Evolutionary conservation across 75 land plant species (phyloP), one percentile per base, ranked within the genome.

Genomic region (Adiantum capillusveneris): DNA sequence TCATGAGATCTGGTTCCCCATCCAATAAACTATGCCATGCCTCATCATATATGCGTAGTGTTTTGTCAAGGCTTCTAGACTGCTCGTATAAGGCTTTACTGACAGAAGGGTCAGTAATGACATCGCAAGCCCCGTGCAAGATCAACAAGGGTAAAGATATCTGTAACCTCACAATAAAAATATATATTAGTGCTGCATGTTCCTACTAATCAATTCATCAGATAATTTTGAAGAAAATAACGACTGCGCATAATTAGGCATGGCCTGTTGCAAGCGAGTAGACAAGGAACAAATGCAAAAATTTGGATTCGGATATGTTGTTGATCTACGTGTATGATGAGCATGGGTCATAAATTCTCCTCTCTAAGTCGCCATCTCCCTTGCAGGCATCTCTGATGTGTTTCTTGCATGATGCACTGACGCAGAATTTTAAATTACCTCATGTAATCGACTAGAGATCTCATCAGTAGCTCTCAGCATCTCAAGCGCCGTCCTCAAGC

Each of bases 91-190:
- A 66, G 7, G 77, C 73, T 52, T 89, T 77, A 73, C 98, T 94
- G 31, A 94, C 85, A 17, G 91, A 85, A 25, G 96, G 96, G 57
- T 94, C 98, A 0, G 98, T 94, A 13, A 94, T 76, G 3, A 57
- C 53, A 67, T 94, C 98, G n/a, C 64, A 67, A 57, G 81, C 87
- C 0, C 98, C 98, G 62, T 94, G 98, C 55, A 94, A 45, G 51
- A 94, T 83, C 59, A 94, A 54, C 53, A 94, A 53, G n/a, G 98
- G 98, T 57, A 89, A 58, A n/a, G 96, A 81, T 16, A 94, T 85
- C 98, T 94, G 79, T 29, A 57, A 16, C 1, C 37, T 25, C 53
- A n/a, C n/a, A 14, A 44, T 14, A 46, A 46, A 46, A 17, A 20
- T n/a, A n/a, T n/a, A n/a, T n/a, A n/a, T n/a, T n/a, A n/a, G n/a